phyloP scores from a whole-genome alignment of 2,329 filamentous ascomycete species.

The Fonsecaea erecta region DNA sequence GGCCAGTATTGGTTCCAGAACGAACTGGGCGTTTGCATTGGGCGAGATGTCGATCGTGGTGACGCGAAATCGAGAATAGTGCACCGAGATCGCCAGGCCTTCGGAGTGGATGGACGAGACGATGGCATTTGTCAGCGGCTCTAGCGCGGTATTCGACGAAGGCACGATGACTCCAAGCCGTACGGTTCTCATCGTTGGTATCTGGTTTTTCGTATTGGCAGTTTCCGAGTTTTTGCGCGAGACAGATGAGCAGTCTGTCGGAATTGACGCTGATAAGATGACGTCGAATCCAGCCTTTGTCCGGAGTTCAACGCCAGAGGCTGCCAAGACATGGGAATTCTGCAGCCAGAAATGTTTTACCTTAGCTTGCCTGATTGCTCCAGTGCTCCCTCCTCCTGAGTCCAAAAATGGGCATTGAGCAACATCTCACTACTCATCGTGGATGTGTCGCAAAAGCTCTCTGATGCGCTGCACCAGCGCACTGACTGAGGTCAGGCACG shows the following conservation, averaged over 20 bases:
- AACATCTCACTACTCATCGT: no score
- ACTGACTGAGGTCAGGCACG: no score
- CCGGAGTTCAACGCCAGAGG: constrained; percentile 8
- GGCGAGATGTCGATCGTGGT: constrained; percentile 46
- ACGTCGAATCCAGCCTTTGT: neutral
- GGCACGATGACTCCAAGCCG: constrained; percentile 50
- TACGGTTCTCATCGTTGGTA: constrained; percentile 8
- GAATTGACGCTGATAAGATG: neutral
- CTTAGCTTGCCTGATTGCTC: no score
- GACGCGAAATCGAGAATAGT: constrained; percentile 52
- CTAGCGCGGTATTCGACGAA: constrained; percentile 52
- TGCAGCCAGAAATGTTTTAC: no score
- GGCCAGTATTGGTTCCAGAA: constrained; percentile 39
- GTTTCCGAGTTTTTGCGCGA: neutral
- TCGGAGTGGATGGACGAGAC: constrained; percentile 43
- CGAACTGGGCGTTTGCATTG: constrained; percentile 44
- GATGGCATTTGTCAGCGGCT: constrained; percentile 45
- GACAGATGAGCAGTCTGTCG: neutral
- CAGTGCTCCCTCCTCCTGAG: neutral
- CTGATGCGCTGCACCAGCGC: no score
- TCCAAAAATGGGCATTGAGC: no score
- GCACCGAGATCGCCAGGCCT: constrained; percentile 43
- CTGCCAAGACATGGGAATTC: constrained; percentile 4
- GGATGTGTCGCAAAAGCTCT: no score
- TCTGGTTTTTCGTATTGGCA: neutral